Percentiles rank a stretch among this genome's conserved stretches.
Conservation (phyloP, 495 filamentous ascomycete genomes). For the Penicillium diatomitis region DNA sequence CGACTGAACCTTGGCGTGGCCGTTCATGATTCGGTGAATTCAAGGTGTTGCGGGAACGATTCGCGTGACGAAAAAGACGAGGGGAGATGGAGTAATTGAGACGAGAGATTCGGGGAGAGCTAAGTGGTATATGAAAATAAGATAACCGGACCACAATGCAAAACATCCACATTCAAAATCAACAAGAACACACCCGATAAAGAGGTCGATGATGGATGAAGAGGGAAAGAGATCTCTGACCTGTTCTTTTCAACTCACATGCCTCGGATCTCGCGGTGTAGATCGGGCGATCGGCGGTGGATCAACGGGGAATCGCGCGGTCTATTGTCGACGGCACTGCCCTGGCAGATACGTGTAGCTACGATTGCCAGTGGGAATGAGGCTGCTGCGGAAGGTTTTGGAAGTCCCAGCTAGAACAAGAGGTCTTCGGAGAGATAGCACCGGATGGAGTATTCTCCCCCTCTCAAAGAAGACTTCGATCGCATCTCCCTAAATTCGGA, state of each 20-base stretch:
- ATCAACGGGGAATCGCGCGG: not conserved
- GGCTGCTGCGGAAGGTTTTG: no score
- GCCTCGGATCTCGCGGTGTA: conserved; percentile 21
- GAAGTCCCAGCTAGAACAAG: no score
- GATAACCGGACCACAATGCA: not conserved
- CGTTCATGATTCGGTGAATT: conserved; percentile 10
- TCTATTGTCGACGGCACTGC: not conserved
- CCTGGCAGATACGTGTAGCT: no score
- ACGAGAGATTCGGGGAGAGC: not conserved
- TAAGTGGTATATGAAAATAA: not conserved
- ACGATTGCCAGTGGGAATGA: no score
- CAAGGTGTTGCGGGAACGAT: no score
- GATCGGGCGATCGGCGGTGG: not conserved
- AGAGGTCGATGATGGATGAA: not conserved
- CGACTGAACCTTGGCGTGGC: conserved; percentile 11
- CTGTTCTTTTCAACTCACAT: conserved; percentile 10
- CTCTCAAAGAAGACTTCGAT: no score
- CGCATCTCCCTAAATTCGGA: no score
- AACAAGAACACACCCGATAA: not conserved
- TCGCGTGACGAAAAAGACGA: not conserved
- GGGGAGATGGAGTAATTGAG: not conserved
- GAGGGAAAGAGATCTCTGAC: not conserved
- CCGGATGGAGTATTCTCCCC: no score
- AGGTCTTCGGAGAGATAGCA: no score
- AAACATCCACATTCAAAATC: no score